phyloP scores from a whole-genome alignment of 306 rosid genomes.

The Lathyrus oleraceus region DNA sequence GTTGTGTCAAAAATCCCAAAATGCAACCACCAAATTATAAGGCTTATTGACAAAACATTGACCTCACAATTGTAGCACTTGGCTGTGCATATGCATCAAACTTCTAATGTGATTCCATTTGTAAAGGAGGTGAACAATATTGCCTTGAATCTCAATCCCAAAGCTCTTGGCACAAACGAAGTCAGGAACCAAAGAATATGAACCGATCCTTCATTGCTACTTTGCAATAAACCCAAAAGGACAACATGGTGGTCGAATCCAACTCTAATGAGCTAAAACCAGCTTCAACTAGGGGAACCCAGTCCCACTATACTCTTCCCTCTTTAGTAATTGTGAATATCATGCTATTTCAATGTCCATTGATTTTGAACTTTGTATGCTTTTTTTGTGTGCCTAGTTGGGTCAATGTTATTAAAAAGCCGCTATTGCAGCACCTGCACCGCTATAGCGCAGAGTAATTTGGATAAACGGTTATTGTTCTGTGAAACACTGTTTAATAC shows the following conservation, averaged over 20 bases:
- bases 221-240: not conserved
- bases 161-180: not conserved
- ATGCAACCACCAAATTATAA: not conserved
- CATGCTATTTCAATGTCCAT: not conserved
- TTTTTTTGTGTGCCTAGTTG: not conserved
- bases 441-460: too few species aligned
- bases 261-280: not conserved
- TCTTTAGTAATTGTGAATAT: not conserved
- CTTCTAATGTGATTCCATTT: not conserved
- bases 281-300: not conserved
- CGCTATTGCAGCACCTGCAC: too few species aligned
- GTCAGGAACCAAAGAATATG: not conserved
- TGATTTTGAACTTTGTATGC: not conserved
- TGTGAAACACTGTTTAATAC: too few species aligned
- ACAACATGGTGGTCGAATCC: not conserved
- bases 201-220: not conserved
- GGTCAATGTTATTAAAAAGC: not conserved
- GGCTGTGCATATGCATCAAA: not conserved
- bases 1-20: not conserved
- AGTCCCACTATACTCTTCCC: not conserved
- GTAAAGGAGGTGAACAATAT: not conserved
- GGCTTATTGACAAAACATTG: not conserved
- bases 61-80: not conserved
- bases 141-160: not conserved
- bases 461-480: too few species aligned